Conservation (phyloP, 2,329 filamentous ascomycete genomes). For the Purpureocillium takamizusanense region DNA sequence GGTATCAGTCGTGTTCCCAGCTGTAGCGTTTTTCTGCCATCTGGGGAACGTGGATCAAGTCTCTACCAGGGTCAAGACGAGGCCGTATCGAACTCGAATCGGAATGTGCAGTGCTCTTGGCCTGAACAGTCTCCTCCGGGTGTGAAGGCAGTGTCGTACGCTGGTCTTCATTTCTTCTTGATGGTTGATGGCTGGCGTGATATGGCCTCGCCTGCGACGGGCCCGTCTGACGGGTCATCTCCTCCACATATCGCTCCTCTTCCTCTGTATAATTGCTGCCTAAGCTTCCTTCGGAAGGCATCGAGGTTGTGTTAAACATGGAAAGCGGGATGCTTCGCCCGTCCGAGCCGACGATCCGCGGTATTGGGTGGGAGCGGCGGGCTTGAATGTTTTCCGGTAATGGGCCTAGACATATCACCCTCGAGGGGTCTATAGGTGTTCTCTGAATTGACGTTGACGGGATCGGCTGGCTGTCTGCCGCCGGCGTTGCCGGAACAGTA, state of each 20-base stretch:
- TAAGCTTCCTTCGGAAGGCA: conserved; percentile 27
- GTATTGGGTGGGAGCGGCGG: conserved; percentile 10
- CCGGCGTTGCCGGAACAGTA: neutral
- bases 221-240: conserved; percentile 15
- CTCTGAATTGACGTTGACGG: conserved; percentile 26
- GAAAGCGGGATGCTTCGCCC: conserved; percentile 1
- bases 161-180: too few relatives aligned
- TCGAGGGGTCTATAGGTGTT: conserved; percentile 41
- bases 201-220: conserved; percentile 3
- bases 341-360: conserved; percentile 5
- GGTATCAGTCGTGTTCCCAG: conserved; percentile 33
- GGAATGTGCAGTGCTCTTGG: neutral
- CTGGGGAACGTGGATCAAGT: conserved; percentile 43
- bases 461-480: conserved; percentile 1
- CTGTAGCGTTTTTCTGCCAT: conserved; percentile 40
- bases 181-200: neutral
- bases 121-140: neutral
- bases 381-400: conserved; percentile 37
- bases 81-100: conserved; percentile 9
- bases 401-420: conserved; percentile 45
- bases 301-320: conserved; percentile 5
- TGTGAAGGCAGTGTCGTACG: neutral
- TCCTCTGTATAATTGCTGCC: conserved; percentile 51
- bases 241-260: conserved; percentile 30
- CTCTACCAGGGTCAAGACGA: conserved; percentile 33